Percentiles rank a stretch among this genome's conserved stretches.
Evolutionary conservation across 257 asterid genomes (phyloP).

Genomic region (Nicotiana sylvestris): DNA sequence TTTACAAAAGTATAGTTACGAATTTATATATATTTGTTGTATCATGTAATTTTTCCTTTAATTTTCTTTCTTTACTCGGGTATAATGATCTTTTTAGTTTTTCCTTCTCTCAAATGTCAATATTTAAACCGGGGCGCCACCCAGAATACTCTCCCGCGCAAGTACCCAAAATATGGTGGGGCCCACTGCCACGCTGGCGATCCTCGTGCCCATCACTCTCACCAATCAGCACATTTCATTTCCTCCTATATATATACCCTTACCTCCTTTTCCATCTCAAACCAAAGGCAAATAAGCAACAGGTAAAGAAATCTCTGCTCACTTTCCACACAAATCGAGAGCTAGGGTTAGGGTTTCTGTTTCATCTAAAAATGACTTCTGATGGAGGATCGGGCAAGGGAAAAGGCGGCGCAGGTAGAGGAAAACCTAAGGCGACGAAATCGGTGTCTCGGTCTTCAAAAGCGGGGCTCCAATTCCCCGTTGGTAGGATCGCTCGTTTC

Average conservation of each 20-base stretch:
- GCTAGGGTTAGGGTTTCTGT: constrained; percentile 9
- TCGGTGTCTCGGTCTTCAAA: constrained; percentile 11
- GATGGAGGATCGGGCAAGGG: constrained; percentile 10
- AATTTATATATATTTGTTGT: too few relatives aligned
- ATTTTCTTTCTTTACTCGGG: too few relatives aligned
- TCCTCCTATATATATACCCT: background rate
- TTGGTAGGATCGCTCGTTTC: constrained; percentile 13
- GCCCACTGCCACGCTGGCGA: background rate
- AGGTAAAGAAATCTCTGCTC: background rate
- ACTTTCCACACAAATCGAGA: background rate
- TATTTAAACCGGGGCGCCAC: too few relatives aligned
- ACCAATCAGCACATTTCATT: background rate
- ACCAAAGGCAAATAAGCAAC: background rate
- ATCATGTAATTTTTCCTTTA: too few relatives aligned
- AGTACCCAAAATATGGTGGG: background rate
- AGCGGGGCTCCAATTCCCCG: constrained; percentile 18
- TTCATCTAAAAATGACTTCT: background rate
- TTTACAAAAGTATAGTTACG: too few relatives aligned
- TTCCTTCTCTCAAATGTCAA: too few relatives aligned
- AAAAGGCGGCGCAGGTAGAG: constrained; percentile 7
- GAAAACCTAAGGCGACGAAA: background rate
- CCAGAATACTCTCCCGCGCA: background rate
- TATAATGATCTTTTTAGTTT: too few relatives aligned
- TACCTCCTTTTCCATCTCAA: background rate
- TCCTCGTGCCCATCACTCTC: background rate